Evolutionary conservation across 2,329 filamentous ascomycete genomes (phyloP), one percentile per base, ranked within the genome.

Genomic region (Claviceps lovelessii): DNA sequence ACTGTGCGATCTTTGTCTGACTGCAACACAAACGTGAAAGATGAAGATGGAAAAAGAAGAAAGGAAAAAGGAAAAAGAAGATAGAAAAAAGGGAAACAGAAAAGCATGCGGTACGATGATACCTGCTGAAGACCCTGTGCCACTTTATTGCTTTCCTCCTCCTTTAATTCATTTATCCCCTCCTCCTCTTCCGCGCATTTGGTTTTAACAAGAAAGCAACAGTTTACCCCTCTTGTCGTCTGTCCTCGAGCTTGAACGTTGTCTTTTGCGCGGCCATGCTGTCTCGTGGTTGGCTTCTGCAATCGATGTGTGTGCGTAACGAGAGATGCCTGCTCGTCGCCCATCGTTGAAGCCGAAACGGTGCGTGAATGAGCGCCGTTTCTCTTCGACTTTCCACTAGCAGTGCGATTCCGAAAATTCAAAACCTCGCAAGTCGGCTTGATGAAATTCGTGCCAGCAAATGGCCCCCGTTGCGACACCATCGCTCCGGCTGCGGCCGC

Each of bases 401-500:
- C 13, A 8, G 23, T 47, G 28, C 10, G 15, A 8, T 17, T 17
- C 13, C 8, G 4, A 45, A 45, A 23, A 45, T 45, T 19, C 19
- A 28, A 23, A 28, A 23, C n/a, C 19, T 15, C 42, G 11, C 9
- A 9, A 28, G 8, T 28, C 42, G 15, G 23, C 39, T 28, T 28
- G 2, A 56, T 53, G 51, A 31, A 28, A 11, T 19, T 33, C 5
- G 23, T 31, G 17, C 47, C 41, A 10, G 5, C 35, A 50, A 28
- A 52, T 6, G 10, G 29, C 13, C 54, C 28, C 41, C 48, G 44
- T 23, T 35, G 13, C 8, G 37, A 17, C 49, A 44, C 28, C 13
- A 17, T 35, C 33, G 59, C 55, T 53, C 5, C n/a, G 4, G 33
- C 2, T 3, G n/a, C 17, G n/a, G 31, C 69, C 3, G 68, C 64